phyloP scores from a whole-genome alignment of 441 rosid species.

The Eruca vesicaria region DNA sequence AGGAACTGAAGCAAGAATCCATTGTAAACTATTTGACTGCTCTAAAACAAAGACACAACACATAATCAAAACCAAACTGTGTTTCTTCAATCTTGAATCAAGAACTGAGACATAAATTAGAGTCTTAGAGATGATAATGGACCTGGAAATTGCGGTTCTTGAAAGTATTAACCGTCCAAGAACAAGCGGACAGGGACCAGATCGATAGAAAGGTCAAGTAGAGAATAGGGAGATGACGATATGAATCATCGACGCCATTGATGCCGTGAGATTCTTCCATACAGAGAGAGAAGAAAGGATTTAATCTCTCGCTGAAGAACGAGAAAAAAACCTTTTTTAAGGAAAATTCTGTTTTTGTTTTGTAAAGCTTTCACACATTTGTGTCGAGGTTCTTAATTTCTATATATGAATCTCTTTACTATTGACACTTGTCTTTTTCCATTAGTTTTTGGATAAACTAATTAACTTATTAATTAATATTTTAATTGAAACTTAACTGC shows the following conservation, averaged over 20 bases:
- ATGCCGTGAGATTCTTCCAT: conserved; percentile 42
- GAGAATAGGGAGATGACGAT: conserved; percentile 71
- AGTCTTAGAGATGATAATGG: neutral
- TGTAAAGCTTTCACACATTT: conserved; percentile 23
- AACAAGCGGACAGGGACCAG: conserved; percentile 80
- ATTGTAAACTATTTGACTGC: conserved; percentile 71
- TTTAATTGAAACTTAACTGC: conserved; percentile 23
- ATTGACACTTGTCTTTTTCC: conserved; percentile 30
- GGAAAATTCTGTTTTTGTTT: neutral
- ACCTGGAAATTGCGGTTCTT: conserved; percentile 83
- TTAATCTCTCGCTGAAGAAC: too few relatives aligned
- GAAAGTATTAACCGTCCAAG: conserved; percentile 83
- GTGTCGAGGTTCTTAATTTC: conserved; percentile 8
- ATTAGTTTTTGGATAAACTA: conserved; percentile 23
- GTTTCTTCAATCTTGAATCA: neutral
- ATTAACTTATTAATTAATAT: neutral
- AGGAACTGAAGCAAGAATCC: conserved; percentile 82
- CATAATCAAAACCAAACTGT: conserved; percentile 12
- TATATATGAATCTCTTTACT: conserved; percentile 9
- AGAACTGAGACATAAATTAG: neutral
- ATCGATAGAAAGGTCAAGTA: conserved; percentile 64
- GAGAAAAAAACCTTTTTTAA: too few relatives aligned
- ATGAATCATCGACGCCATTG: conserved; percentile 63
- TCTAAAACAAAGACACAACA: conserved; percentile 26
- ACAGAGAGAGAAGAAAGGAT: neutral